phyloP scores from a whole-genome alignment of 306 rosid species.

The Lathyrus oleraceus region DNA sequence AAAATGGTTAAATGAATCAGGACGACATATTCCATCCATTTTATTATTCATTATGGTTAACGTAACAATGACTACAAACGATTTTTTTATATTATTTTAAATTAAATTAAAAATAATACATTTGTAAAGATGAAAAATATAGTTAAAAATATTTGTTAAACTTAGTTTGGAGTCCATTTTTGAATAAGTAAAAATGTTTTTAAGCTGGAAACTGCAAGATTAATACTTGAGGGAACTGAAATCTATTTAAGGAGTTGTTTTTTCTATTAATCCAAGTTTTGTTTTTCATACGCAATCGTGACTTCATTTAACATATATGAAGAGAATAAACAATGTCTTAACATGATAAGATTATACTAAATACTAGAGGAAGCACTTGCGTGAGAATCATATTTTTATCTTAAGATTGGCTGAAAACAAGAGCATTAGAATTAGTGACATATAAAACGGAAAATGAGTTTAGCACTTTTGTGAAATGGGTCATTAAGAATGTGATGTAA shows the following conservation, averaged over 20 bases:
- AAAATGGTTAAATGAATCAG: too few relatives aligned
- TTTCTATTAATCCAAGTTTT: too few relatives aligned
- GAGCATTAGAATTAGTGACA: constrained; percentile 18
- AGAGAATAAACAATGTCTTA: not conserved
- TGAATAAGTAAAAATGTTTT: too few relatives aligned
- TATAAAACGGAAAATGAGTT: constrained; percentile 24
- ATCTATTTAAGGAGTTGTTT: too few relatives aligned
- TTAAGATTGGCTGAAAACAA: constrained; percentile 31
- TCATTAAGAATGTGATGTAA: constrained; percentile 37
- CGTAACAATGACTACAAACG: too few relatives aligned
- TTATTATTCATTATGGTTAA: too few relatives aligned
- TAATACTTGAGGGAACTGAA: too few relatives aligned
- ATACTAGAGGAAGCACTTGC: not conserved
- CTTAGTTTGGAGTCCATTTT: not conserved
- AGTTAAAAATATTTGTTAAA: not conserved
- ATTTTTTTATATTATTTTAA: too few relatives aligned
- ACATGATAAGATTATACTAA: not conserved
- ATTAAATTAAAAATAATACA: not conserved
- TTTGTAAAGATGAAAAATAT: not conserved
- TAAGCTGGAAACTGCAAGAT: too few relatives aligned
- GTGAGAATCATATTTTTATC: constrained; percentile 24
- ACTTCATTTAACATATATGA: not conserved
- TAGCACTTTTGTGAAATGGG: constrained; percentile 31
- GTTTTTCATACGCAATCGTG: too few relatives aligned
- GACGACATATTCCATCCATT: too few relatives aligned